Evolutionary conservation across 2,329 filamentous ascomycete species (phyloP).

Genomic region (Ascochyta viciae-villosae): DNA sequence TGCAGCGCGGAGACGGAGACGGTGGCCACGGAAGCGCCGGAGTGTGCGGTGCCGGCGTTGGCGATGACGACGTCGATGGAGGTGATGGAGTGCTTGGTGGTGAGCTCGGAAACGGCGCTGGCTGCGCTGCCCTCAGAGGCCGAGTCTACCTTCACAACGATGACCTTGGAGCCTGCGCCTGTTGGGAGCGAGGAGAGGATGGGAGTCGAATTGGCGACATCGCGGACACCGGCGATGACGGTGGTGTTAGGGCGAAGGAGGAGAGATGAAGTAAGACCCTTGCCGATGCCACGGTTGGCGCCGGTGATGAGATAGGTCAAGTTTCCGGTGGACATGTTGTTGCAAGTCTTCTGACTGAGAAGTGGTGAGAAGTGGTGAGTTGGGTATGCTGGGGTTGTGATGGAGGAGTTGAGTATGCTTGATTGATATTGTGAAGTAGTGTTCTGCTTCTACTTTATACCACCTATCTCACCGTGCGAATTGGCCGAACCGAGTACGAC

Average conservation of each 20-base stretch:
- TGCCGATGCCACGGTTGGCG: too few species aligned
- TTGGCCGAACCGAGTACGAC: too few species aligned
- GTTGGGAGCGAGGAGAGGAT: conserved; percentile 19
- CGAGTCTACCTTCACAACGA: conserved; percentile 27
- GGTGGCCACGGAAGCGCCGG: neutral
- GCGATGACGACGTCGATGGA: conserved; percentile 60
- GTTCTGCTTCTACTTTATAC: too few species aligned
- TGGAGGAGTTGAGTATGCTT: too few species aligned
- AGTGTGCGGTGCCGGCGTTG: conserved; percentile 56
- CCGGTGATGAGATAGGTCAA: too few species aligned
- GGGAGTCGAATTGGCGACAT: neutral
- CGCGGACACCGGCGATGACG: conserved; percentile 26
- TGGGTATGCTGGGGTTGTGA: too few species aligned
- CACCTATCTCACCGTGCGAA: too few species aligned
- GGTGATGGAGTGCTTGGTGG: conserved; percentile 41
- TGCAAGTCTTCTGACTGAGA: too few species aligned
- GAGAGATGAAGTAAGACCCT: too few species aligned
- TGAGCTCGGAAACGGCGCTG: conserved; percentile 16
- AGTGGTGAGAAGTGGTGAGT: too few species aligned
- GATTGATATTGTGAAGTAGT: too few species aligned
- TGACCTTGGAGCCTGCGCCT: conserved; percentile 44
- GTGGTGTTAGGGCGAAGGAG: conserved; percentile 19
- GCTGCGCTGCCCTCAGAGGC: conserved; percentile 8
- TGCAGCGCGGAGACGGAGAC: neutral
- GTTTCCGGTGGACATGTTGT: too few species aligned